Evolutionary conservation across 805 yeast species (phyloP).

Genomic region (Yamadazyma phyllophila): DNA sequence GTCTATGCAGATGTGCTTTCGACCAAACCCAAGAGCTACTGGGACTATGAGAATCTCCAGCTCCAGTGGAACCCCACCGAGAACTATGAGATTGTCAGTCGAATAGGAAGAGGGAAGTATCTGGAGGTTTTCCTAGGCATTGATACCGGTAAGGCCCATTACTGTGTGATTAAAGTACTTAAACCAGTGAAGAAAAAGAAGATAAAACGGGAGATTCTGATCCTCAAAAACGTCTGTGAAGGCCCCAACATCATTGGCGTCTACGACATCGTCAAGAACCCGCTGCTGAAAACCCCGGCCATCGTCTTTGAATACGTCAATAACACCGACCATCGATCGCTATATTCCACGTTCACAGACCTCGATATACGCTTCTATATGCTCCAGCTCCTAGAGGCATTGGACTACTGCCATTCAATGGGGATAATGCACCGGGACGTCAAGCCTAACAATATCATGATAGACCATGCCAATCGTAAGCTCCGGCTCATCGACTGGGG

Average conservation of each 20-base stretch:
- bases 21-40: slow-evolving; percentile 72
- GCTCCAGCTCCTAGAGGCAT: slow-evolving; percentile 74
- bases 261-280: slow-evolving; percentile 84
- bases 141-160: slow-evolving; percentile 53
- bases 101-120: slow-evolving; percentile 90
- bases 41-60: slow-evolving; percentile 74
- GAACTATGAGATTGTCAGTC: slow-evolving; percentile 78
- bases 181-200: slow-evolving; percentile 93
- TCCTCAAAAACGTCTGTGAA: slow-evolving; percentile 75
- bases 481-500: slow-evolving; percentile 93
- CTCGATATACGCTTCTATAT: slow-evolving; percentile 80
- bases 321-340: slow-evolving; percentile 80
- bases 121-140: slow-evolving; percentile 91
- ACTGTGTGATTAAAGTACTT: slow-evolving; percentile 84
- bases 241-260: slow-evolving; percentile 80
- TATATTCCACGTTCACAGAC: slow-evolving; percentile 77
- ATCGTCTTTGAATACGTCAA: slow-evolving; percentile 81
- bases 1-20: slow-evolving; percentile 82
- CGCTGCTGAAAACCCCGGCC: slow-evolving; percentile 81
- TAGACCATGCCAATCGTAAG: slow-evolving; percentile 63
- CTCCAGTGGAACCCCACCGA: slow-evolving; percentile 83
- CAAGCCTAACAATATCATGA: slow-evolving; percentile 92
- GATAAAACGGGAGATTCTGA: slow-evolving; percentile 86
- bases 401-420: slow-evolving; percentile 87
- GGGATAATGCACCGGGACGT: slow-evolving; percentile 96